Conservation (phyloP, 495 filamentous ascomycete species). For the Aspergillus carlsbadensis region DNA sequence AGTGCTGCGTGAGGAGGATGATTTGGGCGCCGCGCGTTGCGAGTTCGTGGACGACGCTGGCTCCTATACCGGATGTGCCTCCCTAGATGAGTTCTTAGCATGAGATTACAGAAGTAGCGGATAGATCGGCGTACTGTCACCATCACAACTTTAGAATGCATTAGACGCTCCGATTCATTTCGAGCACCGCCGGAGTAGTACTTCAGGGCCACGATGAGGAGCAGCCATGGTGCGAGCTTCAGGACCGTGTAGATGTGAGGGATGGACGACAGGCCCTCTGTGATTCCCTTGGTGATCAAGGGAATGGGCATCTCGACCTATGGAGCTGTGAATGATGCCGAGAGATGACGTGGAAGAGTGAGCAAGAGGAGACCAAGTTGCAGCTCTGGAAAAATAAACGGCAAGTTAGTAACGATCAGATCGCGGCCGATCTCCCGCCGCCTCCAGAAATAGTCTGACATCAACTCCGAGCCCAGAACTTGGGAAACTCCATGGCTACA, state of each 20-base stretch:
- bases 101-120: background rate
- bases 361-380: background rate
- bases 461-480: background rate
- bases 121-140: slow-evolving; percentile 62
- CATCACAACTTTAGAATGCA: slow-evolving; percentile 92
- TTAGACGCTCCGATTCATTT: slow-evolving; percentile 76
- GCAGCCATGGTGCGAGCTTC: slow-evolving; percentile 57
- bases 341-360: slow-evolving; percentile 7
- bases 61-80: slow-evolving; percentile 91
- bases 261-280: slow-evolving; percentile 64
- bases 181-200: slow-evolving; percentile 71
- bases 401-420: background rate
- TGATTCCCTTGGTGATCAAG: slow-evolving; percentile 59
- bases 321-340: background rate
- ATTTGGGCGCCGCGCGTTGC: slow-evolving; percentile 85
- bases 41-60: slow-evolving; percentile 67
- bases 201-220: slow-evolving; percentile 67
- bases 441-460: background rate
- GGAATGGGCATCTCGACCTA: slow-evolving; percentile 71
- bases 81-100: slow-evolving; percentile 51
- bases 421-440: slow-evolving; percentile 28
- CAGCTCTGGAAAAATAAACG: slow-evolving; percentile 5
- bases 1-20: slow-evolving; percentile 81
- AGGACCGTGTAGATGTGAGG: slow-evolving; percentile 62
- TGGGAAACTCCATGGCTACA: background rate